Evolutionary conservation across 805 yeast genomes (phyloP).

Genomic region (Alloascoidea hylecoeti): DNA sequence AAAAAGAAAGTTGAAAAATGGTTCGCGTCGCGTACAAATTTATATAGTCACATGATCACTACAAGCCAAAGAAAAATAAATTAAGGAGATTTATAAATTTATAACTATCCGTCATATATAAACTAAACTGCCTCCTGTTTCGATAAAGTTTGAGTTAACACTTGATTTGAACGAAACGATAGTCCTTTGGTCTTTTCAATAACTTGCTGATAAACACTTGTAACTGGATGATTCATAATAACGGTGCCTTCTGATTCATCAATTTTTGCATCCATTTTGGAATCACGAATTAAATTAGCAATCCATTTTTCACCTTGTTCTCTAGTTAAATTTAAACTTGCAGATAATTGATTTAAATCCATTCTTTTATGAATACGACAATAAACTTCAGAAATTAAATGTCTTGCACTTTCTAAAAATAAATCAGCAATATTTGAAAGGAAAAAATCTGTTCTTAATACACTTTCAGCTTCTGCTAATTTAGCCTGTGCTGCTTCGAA

Average conservation of each 20-base stretch:
- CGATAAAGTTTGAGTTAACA: conserved; percentile 29
- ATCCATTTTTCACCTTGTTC: conserved; percentile 40
- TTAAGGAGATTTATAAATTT: too few species aligned
- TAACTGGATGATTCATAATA: conserved; percentile 37
- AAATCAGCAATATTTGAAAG: conserved; percentile 24
- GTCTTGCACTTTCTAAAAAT: conserved; percentile 32
- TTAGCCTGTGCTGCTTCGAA: conserved; percentile 36
- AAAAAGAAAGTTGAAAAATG: too few species aligned
- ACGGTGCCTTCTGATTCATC: conserved; percentile 36
- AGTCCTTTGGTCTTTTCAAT: conserved; percentile 55
- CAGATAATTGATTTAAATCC: conserved; percentile 29
- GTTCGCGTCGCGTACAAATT: too few species aligned
- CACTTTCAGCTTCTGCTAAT: conserved; percentile 29
- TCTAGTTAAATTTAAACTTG: conserved; percentile 25
- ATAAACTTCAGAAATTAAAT: conserved; percentile 36
- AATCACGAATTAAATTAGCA: conserved; percentile 31
- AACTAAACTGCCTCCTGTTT: conserved; percentile 11
- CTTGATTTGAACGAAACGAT: conserved; percentile 43
- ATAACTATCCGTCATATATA: background rate
- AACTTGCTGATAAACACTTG: conserved; percentile 51
- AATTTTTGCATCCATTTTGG: conserved; percentile 38
- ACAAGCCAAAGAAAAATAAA: too few species aligned
- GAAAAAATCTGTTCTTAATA: conserved; percentile 45
- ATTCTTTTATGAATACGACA: conserved; percentile 37
- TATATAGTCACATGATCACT: too few species aligned